Percentiles rank a stretch among this genome's conserved stretches.
phyloP scores from a whole-genome alignment of 371 early-diverging fungal species.

The Mucor velutinosus region DNA sequence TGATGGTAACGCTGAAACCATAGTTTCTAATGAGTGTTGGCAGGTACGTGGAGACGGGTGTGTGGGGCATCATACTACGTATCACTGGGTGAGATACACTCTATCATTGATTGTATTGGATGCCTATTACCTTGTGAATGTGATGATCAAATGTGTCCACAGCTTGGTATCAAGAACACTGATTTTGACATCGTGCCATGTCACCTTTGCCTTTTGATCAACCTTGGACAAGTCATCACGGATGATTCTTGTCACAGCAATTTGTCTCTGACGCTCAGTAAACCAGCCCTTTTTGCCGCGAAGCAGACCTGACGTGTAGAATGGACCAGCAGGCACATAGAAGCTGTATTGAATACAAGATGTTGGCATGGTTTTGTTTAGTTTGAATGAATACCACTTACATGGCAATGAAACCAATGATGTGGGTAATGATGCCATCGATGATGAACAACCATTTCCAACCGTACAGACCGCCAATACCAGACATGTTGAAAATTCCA shows the following conservation, averaged over 20 bases:
- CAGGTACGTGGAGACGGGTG: constrained; percentile 49
- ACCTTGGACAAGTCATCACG: constrained; percentile 54
- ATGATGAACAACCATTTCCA: constrained; percentile 64
- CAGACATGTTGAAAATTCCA: constrained; percentile 56
- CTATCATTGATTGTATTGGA: not conserved
- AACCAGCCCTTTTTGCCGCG: constrained; percentile 45
- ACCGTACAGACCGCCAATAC: constrained; percentile 57
- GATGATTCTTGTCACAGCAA: constrained; percentile 58
- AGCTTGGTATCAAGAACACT: constrained; percentile 48
- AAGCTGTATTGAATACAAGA: constrained; percentile 11
- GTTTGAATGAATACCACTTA: not conserved
- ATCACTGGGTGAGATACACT: constrained; percentile 25
- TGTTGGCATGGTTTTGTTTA: not conserved
- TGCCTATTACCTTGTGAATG: constrained; percentile 27
- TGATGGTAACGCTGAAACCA: constrained; percentile 52
- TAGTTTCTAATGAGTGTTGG: constrained; percentile 55
- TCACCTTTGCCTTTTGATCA: constrained; percentile 34
- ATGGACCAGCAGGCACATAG: constrained; percentile 49
- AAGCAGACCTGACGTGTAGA: constrained; percentile 36
- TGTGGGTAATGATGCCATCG: constrained; percentile 54
- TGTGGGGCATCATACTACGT: constrained; percentile 42
- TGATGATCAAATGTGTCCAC: constrained; percentile 42
- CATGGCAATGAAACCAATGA: constrained; percentile 45
- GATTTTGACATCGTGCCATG: constrained; percentile 35
- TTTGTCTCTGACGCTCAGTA: constrained; percentile 41